Evolutionary conservation across 2,329 filamentous ascomycete genomes (phyloP).

Genomic region (Fusarium sp.): DNA sequence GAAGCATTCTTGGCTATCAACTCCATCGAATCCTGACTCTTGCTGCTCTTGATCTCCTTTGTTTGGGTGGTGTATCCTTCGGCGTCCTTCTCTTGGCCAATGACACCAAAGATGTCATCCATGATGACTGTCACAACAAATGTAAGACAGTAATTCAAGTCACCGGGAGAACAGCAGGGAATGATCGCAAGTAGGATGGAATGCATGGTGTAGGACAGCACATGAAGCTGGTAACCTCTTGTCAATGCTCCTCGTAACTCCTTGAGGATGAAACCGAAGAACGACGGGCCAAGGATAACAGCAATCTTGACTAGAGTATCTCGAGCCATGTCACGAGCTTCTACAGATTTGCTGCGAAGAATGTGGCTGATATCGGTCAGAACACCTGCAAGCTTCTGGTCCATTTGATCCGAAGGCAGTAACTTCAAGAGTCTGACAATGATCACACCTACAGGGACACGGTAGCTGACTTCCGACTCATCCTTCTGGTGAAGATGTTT

Average conservation of each 20-base stretch:
- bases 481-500: slow-evolving; percentile 93
- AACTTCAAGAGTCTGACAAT: slow-evolving; percentile 88
- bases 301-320: slow-evolving; percentile 89
- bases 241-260: slow-evolving; percentile 86
- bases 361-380: slow-evolving; percentile 94
- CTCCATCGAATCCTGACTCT: slow-evolving; percentile 98
- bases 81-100: slow-evolving; percentile 95
- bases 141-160: slow-evolving; percentile 86
- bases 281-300: slow-evolving; percentile 80
- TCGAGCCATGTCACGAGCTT: slow-evolving; percentile 89
- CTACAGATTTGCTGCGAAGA: slow-evolving; percentile 86
- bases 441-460: slow-evolving; percentile 89
- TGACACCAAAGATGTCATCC: slow-evolving; percentile 95
- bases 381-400: slow-evolving; percentile 80
- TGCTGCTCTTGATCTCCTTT: slow-evolving; percentile 98
- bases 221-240: slow-evolving; percentile 91
- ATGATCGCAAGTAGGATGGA: slow-evolving; percentile 83
- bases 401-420: slow-evolving; percentile 77
- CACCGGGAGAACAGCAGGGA: slow-evolving; percentile 79
- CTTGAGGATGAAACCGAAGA: slow-evolving; percentile 92
- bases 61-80: slow-evolving; percentile 95
- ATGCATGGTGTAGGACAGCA: slow-evolving; percentile 94
- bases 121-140: slow-evolving; percentile 87
- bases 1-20: slow-evolving; percentile 86
- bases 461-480: slow-evolving; percentile 91